Base-by-base conservation (phyloP, 805 yeast species). In the Teunomyces lycoperdinae region DNA sequence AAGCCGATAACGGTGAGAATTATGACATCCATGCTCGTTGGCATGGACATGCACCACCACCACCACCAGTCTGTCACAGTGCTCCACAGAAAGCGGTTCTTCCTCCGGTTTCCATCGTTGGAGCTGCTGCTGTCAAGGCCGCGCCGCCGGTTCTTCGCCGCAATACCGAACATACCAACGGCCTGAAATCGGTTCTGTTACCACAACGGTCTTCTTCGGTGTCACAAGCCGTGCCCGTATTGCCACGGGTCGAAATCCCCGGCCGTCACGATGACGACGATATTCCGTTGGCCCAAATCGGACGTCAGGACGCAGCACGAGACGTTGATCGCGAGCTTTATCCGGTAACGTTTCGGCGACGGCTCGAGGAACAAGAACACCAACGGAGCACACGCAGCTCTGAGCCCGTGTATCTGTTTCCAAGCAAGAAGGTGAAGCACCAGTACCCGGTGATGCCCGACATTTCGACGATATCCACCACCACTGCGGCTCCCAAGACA, bases 371-470 rank as follows among this genome's bases (percentile, higher is more conserved):
- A 14, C 49, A 46, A 17, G 49, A 46, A 14, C 24, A 43, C 17
- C 46, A 46, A n/a, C 32, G 42, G 7, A 20, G 13, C n/a, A 17
- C 30, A 14, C 40, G 16, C n/a, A 42, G 35, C 6, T 20, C 24
- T 5, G 24, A 20, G 24, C 24, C 24, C 6, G 24, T 16, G 39
- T 20, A 34, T 9, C 39, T 9, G 20, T 16, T 35, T 35, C 40
- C 41, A 6, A 38, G 30, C 13, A 53, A 49, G 38, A 52, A 51
- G 32, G 56, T 52, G 28, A 57, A 51, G 29, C 39, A 17, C 39
- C 39, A 35, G 10, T 28, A 14, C 31, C 24, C 24, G 6, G 6
- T 20, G 24, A 20, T 6, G 24, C 24, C 9, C 38, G 38, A 7
- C 10, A 8, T 8, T 8, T 8, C 11, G 13, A 8, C 38, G 20